These are phyloP conservation scores for Kernera saxatilis DNA, from an alignment of 345 rosid genomes.

Conservation along the genomic window DNA sequence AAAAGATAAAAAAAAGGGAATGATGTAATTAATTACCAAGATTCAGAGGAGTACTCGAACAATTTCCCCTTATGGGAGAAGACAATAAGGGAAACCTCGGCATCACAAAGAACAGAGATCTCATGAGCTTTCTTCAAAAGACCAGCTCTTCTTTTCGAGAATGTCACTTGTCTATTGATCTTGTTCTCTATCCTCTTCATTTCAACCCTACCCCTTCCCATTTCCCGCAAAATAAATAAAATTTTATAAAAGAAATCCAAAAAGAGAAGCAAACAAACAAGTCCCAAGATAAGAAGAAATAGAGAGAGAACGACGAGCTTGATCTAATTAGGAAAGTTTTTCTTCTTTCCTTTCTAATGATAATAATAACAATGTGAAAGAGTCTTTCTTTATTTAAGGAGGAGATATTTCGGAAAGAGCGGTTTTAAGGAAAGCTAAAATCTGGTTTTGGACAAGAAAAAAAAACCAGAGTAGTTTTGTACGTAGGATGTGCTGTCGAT, in stretches of 20 bases:
- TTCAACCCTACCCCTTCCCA: constrained; percentile 92
- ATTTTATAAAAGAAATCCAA: not conserved
- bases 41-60: constrained; percentile 63
- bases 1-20: not conserved
- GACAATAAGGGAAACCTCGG: constrained; percentile 68
- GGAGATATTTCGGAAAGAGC: constrained; percentile 22
- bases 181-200: constrained; percentile 79
- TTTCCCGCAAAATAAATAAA: not conserved
- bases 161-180: constrained; percentile 74
- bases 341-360: constrained; percentile 7
- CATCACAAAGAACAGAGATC: constrained; percentile 74
- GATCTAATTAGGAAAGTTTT: constrained; percentile 30
- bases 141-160: constrained; percentile 70
- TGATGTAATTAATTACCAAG: constrained; percentile 34
- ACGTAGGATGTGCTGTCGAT: constrained; percentile 25
- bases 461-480: constrained; percentile 16
- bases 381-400: constrained; percentile 29
- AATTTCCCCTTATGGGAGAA: constrained; percentile 77
- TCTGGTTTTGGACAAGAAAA: not conserved
- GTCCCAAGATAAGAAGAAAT: not conserved
- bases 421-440: constrained; percentile 30
- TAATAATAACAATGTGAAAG: constrained; percentile 3
- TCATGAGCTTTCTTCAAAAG: constrained; percentile 78
- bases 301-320: constrained; percentile 8
- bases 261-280: constrained; percentile 36